Evolutionary conservation across 2,329 filamentous ascomycete genomes (phyloP).

Genomic region (Calonectria multiphialidica): DNA sequence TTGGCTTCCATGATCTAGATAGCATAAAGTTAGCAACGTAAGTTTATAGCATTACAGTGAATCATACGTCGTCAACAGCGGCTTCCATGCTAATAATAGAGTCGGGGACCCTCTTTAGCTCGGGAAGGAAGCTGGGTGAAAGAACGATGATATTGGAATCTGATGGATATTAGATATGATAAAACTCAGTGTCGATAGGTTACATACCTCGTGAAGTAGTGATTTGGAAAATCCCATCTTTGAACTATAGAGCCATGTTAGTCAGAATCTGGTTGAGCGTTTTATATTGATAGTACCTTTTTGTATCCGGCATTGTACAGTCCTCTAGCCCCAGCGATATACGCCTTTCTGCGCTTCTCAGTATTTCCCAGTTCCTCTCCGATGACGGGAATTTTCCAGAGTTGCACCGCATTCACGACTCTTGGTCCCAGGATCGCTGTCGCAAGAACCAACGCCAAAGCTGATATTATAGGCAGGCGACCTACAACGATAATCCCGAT

Average conservation of each 20-base stretch:
- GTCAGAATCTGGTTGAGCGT: no score
- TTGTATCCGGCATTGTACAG: slow-evolving; percentile 27
- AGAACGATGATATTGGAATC: slow-evolving; percentile 28
- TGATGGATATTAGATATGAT: slow-evolving; percentile 7
- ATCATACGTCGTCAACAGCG: slow-evolving; percentile 29
- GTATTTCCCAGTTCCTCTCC: slow-evolving; percentile 20
- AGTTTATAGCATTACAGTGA: background rate
- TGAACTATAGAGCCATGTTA: slow-evolving; percentile 8
- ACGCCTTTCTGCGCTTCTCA: slow-evolving; percentile 30
- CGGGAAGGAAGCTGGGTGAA: slow-evolving; percentile 27
- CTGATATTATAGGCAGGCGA: no score
- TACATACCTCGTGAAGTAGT: slow-evolving; percentile 27
- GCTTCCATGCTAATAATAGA: slow-evolving; percentile 28
- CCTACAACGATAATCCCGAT: no score
- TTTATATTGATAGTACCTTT: slow-evolving; percentile 12
- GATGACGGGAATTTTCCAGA: slow-evolving; percentile 24
- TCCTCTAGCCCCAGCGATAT: slow-evolving; percentile 24
- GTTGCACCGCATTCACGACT: no score
- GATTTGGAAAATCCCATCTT: slow-evolving; percentile 27
- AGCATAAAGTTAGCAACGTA: background rate
- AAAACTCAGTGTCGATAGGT: background rate
- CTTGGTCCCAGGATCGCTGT: no score
- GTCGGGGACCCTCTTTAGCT: slow-evolving; percentile 30
- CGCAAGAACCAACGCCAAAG: no score
- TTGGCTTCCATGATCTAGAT: slow-evolving; percentile 46